Evolutionary conservation across 805 yeast genomes (phyloP), one percentile per base, ranked within the genome.

Genomic region (Ogataea ramenticola): DNA sequence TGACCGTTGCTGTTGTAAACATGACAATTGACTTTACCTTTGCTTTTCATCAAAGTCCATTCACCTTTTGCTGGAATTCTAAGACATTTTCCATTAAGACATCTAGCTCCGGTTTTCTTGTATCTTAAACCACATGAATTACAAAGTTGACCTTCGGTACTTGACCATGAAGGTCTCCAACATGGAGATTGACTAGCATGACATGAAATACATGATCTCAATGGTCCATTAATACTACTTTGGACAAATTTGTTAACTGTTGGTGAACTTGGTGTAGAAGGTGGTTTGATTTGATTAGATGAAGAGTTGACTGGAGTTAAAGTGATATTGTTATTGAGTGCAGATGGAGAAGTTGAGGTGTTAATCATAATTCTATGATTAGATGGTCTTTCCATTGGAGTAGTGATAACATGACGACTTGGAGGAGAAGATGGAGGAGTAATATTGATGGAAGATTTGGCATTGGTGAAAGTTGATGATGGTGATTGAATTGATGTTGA

Each of bases 161-260:
- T 71, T 3, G 91, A 81, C 99, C 99, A 91, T 5, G 95, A 84
- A 1, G 99, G 99, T 59, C 99, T 77, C 99, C 99, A 91, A 64
- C 99, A 91, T 4, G 99, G 99, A 6, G 95, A 86, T 53, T 86
- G 93, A 44, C 81, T 83, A 1, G 93, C 79, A 7, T 89, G 88
- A 65, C 99, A 91, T 6, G 96, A 87, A 26, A 91, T 80, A 60
- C 99, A 91, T 43, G 74, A 75, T 52, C 96, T 73, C 12, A 65
- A 36, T 41, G 50, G 32, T 32, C 43, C 43, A 33, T 32, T 33
- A 4, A 41, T 36, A 10, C 20, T 35, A 9, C 11, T 11, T 41
- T 41, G 43, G 8, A 41, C 33, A 24, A 41, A 41, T 34, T 34
- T 61, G 30, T 41, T 14, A 15, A 42, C 57, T 50, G 39, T 14